These are phyloP conservation scores for Calycina marina DNA, from an alignment of 2,329 filamentous ascomycete genomes.

Conservation along the genomic window DNA sequence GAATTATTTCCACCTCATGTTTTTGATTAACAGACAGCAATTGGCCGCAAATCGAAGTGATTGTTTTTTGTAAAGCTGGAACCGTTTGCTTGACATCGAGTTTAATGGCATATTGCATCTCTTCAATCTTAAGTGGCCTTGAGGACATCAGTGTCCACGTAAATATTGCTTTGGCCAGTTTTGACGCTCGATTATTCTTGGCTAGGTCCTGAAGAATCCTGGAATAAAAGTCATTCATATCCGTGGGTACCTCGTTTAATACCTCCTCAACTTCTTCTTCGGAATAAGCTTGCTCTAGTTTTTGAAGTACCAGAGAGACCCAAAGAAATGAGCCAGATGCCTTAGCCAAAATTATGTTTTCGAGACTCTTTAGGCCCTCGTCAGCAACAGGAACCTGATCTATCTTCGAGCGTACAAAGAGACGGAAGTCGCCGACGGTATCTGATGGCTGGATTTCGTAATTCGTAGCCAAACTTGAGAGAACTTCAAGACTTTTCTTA, in stretches of 20 bases:
- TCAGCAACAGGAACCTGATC: slow-evolving; percentile 7
- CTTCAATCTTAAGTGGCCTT: neutral
- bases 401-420: slow-evolving; percentile 14
- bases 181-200: neutral
- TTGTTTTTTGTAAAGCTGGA: neutral
- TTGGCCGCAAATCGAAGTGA: neutral
- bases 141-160: neutral
- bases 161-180: neutral
- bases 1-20: neutral
- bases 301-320: neutral
- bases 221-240: neutral
- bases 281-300: neutral
- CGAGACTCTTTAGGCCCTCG: slow-evolving; percentile 5
- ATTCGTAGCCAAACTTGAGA: neutral
- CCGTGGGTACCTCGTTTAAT: neutral
- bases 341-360: slow-evolving; percentile 13
- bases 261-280: neutral
- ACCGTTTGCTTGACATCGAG: neutral
- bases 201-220: neutral
- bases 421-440: slow-evolving; percentile 17
- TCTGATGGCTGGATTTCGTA: slow-evolving; percentile 11
- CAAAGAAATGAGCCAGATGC: slow-evolving; percentile 11
- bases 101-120: neutral
- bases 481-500: neutral
- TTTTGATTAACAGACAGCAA: neutral